Evolutionary conservation across 768 basidiomycete genomes (phyloP).

Genomic region (Xerocomellus amylosporus): DNA sequence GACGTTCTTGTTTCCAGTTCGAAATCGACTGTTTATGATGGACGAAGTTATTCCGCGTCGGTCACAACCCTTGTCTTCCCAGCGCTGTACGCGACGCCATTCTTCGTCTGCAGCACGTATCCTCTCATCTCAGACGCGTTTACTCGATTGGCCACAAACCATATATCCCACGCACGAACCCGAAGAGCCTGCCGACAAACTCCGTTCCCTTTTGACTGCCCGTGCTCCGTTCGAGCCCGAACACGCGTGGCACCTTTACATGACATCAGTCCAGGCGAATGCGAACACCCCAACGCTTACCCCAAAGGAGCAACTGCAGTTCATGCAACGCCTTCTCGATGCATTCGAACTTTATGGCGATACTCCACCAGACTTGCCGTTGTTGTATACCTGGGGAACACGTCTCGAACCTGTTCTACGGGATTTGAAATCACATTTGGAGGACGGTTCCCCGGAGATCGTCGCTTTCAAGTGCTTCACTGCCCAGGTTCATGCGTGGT

Average conservation of each 20-base stretch:
- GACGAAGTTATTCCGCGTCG: constrained; percentile 34
- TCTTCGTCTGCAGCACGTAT: constrained; percentile 17
- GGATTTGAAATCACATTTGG: constrained; percentile 24
- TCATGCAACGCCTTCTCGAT: constrained; percentile 25
- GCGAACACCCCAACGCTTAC: constrained; percentile 14
- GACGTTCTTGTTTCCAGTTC: constrained; percentile 20
- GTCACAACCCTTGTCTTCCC: constrained; percentile 16
- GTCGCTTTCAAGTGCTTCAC: constrained; percentile 28
- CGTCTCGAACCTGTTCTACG: constrained; percentile 37
- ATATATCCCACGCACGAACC: constrained; percentile 2
- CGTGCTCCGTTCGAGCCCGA: constrained; percentile 33
- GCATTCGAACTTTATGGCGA: constrained; percentile 15
- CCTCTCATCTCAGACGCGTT: constrained; percentile 13
- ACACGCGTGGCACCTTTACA: constrained; percentile 41
- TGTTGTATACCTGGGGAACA: constrained; percentile 35
- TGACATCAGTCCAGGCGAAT: constrained; percentile 7
- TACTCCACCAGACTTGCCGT: constrained; percentile 15
- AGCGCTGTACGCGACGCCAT: constrained; percentile 24
- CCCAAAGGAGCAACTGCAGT: constrained; percentile 25
- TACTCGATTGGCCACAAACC: constrained; percentile 6
- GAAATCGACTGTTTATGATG: constrained; percentile 38
- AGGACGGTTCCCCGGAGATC: constrained; percentile 17
- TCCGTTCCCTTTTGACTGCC: constrained; percentile 21
- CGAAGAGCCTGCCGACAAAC: constrained; percentile 5
- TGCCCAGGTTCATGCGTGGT: constrained; percentile 36